Evolutionary conservation across 2,329 filamentous ascomycete genomes (phyloP).

Genomic region (Phyllosticta citrichinensis): DNA sequence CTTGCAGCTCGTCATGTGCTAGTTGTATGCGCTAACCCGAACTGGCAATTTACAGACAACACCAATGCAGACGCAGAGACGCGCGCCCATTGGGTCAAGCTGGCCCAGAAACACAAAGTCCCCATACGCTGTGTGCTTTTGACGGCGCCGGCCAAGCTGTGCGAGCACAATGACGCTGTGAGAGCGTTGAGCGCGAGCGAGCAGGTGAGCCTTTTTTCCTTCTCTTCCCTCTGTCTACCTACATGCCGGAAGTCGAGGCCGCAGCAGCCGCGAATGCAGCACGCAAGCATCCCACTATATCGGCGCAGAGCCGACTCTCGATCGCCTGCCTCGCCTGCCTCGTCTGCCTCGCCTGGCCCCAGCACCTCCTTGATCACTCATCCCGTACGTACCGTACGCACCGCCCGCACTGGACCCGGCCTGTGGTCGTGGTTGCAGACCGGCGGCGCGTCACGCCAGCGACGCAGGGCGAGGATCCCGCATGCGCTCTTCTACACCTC

Average conservation of each 20-base stretch:
- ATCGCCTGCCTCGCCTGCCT: not conserved
- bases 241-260: not conserved
- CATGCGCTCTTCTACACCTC: not conserved
- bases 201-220: not conserved
- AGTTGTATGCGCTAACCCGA: constrained; percentile 3
- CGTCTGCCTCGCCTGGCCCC: not conserved
- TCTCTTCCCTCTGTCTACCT: not conserved
- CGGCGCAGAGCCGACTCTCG: not conserved
- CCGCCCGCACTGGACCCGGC: not conserved
- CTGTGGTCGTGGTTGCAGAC: not conserved
- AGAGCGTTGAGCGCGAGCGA: constrained; percentile 49
- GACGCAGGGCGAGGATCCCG: not conserved
- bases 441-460: not conserved
- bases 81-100: constrained; percentile 64
- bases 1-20: not conserved
- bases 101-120: constrained; percentile 60
- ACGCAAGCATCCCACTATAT: not conserved
- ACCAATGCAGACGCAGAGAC: constrained; percentile 82
- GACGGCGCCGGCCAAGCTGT: constrained; percentile 57
- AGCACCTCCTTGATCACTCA: not conserved
- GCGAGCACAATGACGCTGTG: constrained; percentile 80
- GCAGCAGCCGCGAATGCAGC: not conserved
- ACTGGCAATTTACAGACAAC: constrained; percentile 54
- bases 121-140: constrained; percentile 83
- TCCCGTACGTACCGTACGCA: not conserved